Evolutionary conservation across 2,329 filamentous ascomycete genomes (phyloP).

Genomic region (Amesomyces nigricolor): DNA sequence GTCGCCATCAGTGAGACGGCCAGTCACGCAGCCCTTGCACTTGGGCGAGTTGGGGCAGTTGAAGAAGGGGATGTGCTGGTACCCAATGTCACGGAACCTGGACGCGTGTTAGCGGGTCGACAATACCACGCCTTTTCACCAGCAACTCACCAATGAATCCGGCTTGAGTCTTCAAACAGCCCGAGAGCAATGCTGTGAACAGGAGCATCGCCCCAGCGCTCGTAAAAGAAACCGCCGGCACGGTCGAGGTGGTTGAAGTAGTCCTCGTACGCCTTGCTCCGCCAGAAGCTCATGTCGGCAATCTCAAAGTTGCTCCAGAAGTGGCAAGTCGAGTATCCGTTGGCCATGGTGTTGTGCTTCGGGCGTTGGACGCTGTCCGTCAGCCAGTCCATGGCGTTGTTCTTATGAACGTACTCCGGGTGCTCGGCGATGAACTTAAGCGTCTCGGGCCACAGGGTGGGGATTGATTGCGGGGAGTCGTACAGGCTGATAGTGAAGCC

Average conservation of each 20-base stretch:
- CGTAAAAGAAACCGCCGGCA: slow-evolving; percentile 96
- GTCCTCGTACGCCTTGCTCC: slow-evolving; percentile 82
- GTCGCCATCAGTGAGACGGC: slow-evolving; percentile 84
- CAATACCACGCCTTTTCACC: neutral
- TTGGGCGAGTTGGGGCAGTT: slow-evolving; percentile 97
- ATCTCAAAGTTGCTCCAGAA: slow-evolving; percentile 99
- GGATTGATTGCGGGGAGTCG: slow-evolving; percentile 81
- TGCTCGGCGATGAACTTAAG: slow-evolving; percentile 82
- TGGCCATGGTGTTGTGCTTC: slow-evolving; percentile 71
- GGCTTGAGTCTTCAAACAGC: slow-evolving; percentile 82
- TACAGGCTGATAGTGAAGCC: slow-evolving; percentile 98
- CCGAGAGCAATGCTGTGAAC: slow-evolving; percentile 93
- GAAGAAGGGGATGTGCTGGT: slow-evolving; percentile 97
- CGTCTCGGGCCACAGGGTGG: slow-evolving; percentile 92
- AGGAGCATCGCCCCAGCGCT: slow-evolving; percentile 95
- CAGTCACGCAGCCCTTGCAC: slow-evolving; percentile 80
- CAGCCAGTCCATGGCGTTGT: slow-evolving; percentile 85
- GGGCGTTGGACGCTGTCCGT: slow-evolving; percentile 72
- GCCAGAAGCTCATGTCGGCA: slow-evolving; percentile 87
- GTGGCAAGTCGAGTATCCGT: slow-evolving; percentile 96
- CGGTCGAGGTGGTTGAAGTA: slow-evolving; percentile 95
- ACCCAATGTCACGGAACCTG: slow-evolving; percentile 99
- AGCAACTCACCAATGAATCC: slow-evolving; percentile 76
- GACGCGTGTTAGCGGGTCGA: neutral
- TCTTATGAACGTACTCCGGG: slow-evolving; percentile 71